phyloP scores from a whole-genome alignment of 139 green algal genomes.

The Chlamydomonas sp. region DNA sequence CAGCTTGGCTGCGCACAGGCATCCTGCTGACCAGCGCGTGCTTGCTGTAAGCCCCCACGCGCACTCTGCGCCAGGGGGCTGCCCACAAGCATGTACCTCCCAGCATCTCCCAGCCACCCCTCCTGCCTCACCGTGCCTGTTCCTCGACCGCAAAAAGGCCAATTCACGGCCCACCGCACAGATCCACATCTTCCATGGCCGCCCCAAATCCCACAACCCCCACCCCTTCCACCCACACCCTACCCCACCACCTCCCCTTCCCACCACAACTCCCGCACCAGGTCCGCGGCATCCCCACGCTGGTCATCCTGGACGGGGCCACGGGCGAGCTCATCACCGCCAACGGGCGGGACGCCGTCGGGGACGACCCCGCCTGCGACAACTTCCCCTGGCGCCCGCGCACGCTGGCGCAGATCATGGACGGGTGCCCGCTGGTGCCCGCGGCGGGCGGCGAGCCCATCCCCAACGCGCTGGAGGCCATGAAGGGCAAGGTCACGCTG shows the following conservation, averaged over 20 bases:
- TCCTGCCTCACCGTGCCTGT: neutral
- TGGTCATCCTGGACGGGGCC: constrained; percentile 28
- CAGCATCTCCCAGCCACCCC: neutral
- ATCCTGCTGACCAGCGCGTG: too few relatives aligned
- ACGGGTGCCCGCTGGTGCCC: constrained; percentile 9
- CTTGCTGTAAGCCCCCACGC: too few relatives aligned
- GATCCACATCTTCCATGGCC: neutral
- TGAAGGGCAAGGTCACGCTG: constrained; percentile 22
- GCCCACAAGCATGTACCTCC: neutral
- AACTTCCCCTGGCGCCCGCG: constrained; percentile 34
- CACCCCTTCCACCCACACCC: neutral
- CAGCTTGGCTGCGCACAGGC: too few relatives aligned
- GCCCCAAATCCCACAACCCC: neutral
- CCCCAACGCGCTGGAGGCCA: neutral
- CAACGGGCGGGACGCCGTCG: constrained; percentile 4
- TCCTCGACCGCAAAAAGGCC: too few relatives aligned
- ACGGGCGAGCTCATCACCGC: constrained; percentile 24
- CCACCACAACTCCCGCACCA: neutral
- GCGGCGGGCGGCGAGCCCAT: too few relatives aligned
- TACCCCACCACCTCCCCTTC: neutral
- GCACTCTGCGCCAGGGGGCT: neutral
- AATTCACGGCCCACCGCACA: too few relatives aligned
- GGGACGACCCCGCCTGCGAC: constrained; percentile 8
- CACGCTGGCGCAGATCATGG: constrained; percentile 9
- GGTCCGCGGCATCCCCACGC: constrained; percentile 41